Conservation (phyloP, 768 basidiomycete species). For the Punctularia strigosozonata region DNA sequence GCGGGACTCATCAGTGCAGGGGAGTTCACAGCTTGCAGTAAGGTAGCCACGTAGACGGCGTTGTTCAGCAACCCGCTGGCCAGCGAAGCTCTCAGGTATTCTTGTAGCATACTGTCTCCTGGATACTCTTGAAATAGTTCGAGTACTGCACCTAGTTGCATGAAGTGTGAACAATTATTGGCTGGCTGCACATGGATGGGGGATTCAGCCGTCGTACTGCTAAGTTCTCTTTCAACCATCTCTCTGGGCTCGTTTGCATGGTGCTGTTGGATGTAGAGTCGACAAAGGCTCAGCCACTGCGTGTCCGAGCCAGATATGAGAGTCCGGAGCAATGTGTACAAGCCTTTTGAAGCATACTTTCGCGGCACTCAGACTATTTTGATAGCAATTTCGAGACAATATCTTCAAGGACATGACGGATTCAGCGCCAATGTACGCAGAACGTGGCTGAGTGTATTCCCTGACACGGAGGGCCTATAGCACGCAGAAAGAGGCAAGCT, state of each 20-base stretch:
- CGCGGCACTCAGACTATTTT: constrained; percentile 49
- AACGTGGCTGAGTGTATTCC: too few relatives aligned
- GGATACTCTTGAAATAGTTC: constrained; percentile 56
- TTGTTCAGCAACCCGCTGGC: constrained; percentile 43
- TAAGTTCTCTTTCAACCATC: constrained; percentile 42
- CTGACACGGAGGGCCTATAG: too few relatives aligned
- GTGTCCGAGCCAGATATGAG: constrained; percentile 4
- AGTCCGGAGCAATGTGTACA: neutral
- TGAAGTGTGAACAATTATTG: neutral
- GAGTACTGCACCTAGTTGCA: constrained; percentile 50
- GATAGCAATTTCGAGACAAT: constrained; percentile 63
- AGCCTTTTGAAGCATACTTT: constrained; percentile 31
- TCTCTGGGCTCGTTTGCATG: constrained; percentile 25
- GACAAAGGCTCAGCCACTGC: constrained; percentile 62
- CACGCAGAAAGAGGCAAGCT: too few relatives aligned
- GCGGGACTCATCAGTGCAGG: constrained; percentile 49
- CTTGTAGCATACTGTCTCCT: constrained; percentile 55
- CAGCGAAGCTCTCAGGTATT: constrained; percentile 53
- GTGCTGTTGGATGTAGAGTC: constrained; percentile 45
- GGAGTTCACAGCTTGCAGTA: constrained; percentile 56
- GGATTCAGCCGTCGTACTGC: constrained; percentile 29
- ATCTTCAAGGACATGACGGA: constrained; percentile 51
- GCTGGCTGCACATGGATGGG: constrained; percentile 1
- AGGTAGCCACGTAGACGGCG: constrained; percentile 47
- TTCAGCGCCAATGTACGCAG: neutral